These are phyloP conservation scores for Entomortierella parvispora DNA, from an alignment of 192 early-diverging fungal species.

Conservation along the genomic window DNA sequence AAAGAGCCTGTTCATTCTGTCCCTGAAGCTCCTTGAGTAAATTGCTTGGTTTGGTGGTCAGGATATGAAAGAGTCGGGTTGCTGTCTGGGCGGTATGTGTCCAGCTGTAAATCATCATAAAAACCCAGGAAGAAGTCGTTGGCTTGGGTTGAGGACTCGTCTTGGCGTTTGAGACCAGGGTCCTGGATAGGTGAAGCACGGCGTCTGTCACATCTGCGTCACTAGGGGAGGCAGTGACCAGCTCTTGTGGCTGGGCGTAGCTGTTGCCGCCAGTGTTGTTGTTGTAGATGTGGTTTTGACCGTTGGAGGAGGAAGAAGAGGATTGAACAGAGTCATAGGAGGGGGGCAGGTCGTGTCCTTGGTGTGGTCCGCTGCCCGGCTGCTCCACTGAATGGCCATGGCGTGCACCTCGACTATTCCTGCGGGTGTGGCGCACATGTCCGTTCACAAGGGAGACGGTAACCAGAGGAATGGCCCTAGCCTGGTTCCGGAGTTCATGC, in stretches of 20 bases:
- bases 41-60: slow-evolving; percentile 12
- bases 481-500: slow-evolving; percentile 18
- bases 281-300: slow-evolving; percentile 5
- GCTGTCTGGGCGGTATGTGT: slow-evolving; percentile 34
- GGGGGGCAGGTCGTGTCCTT: not conserved
- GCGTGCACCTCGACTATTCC: no score
- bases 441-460: slow-evolving; percentile 37
- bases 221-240: slow-evolving; percentile 13
- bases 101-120: slow-evolving; percentile 47
- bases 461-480: slow-evolving; percentile 47
- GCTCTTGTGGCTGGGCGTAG: no score
- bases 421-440: slow-evolving; percentile 35
- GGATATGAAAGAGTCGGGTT: slow-evolving; percentile 30
- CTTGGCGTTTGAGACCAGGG: slow-evolving; percentile 16
- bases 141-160: slow-evolving; percentile 8
- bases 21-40: slow-evolving; percentile 25
- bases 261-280: not conserved
- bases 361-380: no score
- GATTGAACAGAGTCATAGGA: slow-evolving; percentile 6
- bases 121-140: slow-evolving; percentile 31
- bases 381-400: no score
- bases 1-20: slow-evolving; percentile 5
- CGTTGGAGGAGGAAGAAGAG: not conserved
- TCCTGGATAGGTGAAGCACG: slow-evolving; percentile 44
- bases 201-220: slow-evolving; percentile 37